Conservation (phyloP, 169 alveolate species). For the Eimeria acervulina region DNA sequence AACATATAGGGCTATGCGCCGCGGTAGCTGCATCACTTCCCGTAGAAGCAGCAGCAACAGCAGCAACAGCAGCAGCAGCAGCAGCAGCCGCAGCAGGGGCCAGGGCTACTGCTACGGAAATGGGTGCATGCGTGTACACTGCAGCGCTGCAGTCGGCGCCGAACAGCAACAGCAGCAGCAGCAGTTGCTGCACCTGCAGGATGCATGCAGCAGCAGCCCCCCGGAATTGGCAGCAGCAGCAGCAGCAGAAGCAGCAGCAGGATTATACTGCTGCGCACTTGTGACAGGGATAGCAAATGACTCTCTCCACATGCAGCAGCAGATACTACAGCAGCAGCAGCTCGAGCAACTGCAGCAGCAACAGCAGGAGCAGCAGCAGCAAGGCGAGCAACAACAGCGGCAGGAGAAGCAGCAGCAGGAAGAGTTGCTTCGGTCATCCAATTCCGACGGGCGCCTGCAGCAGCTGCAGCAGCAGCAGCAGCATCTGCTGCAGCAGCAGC, state of each 20-base stretch:
- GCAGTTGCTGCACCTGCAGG: not conserved
- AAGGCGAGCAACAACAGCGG: too few relatives aligned
- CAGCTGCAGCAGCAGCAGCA: not conserved
- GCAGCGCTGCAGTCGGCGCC: not conserved
- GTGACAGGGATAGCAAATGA: not conserved
- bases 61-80: not conserved
- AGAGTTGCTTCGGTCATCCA: too few relatives aligned
- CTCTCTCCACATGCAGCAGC: too few relatives aligned
- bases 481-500: slow-evolving; percentile 25
- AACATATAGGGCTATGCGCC: too few relatives aligned
- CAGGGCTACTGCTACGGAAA: too few relatives aligned
- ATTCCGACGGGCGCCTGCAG: too few relatives aligned
- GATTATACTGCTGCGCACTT: too few relatives aligned
- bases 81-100: not conserved
- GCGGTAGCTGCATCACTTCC: too few relatives aligned
- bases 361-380: not conserved
- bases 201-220: not conserved
- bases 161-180: not conserved
- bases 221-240: not conserved
- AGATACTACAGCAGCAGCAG: too few relatives aligned
- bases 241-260: not conserved
- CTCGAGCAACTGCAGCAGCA: not conserved
- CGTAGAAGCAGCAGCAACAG: slow-evolving; percentile 14
- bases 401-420: too few relatives aligned
- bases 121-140: too few relatives aligned